These are phyloP conservation scores for Rugonectria rugulosa DNA, from an alignment of 2,329 filamentous ascomycete genomes.

Conservation along the genomic window DNA sequence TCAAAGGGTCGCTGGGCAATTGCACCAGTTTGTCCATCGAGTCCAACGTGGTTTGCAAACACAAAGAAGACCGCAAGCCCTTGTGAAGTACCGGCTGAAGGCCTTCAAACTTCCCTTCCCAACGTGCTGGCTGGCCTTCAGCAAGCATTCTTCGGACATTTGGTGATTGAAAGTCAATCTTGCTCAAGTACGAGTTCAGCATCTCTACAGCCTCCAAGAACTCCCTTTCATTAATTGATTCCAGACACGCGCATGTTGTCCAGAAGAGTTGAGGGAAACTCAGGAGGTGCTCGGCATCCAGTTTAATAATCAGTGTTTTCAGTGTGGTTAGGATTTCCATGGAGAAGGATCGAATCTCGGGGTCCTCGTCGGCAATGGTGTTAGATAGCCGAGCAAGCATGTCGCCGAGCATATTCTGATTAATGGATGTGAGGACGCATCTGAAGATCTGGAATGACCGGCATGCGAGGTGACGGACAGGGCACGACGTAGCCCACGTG, in stretches of 20 bases:
- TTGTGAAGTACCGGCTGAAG: conserved; percentile 89
- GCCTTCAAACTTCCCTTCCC: conserved; percentile 90
- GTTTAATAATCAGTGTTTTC: conserved; percentile 86
- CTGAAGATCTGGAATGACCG: conserved; percentile 97
- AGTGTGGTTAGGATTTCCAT: conserved; percentile 97
- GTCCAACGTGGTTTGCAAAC: conserved; percentile 78
- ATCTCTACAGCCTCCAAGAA: conserved; percentile 92
- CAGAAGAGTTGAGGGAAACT: conserved; percentile 97
- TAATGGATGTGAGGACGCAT: conserved; percentile 88
- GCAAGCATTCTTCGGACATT: conserved; percentile 74
- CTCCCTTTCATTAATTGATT: conserved; percentile 95
- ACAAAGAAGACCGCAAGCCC: conserved; percentile 85
- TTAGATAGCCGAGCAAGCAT: conserved; percentile 96
- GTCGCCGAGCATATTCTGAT: conserved; percentile 93
- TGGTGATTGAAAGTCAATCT: conserved; percentile 79
- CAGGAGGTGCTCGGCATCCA: conserved; percentile 80
- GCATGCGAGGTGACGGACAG: conserved; percentile 92
- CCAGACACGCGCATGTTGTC: conserved; percentile 95
- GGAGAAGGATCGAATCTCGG: conserved; percentile 94
- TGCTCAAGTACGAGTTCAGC: conserved; percentile 85
- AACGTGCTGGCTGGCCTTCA: conserved; percentile 82
- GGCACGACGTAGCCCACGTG: conserved; percentile 96
- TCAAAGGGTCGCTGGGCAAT: conserved; percentile 79
- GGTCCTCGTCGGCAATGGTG: conserved; percentile 93
- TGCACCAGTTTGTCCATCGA: conserved; percentile 81